Percentiles rank a stretch among this genome's conserved stretches.
Evolutionary conservation across 179 eudicot species (phyloP).

Genomic region (Camellia oleifera): DNA sequence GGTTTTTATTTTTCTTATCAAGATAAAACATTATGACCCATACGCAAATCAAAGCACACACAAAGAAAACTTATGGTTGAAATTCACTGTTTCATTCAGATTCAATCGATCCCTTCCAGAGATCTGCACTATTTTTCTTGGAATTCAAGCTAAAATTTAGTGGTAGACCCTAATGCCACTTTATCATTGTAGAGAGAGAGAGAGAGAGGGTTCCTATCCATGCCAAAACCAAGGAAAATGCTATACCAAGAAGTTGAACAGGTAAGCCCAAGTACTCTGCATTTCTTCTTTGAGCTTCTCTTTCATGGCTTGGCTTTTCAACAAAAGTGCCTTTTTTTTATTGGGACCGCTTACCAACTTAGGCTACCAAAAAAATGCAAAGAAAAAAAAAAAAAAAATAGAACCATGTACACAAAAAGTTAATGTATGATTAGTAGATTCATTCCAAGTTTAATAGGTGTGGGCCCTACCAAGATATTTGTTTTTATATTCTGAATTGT

Average conservation of each 20-base stretch:
- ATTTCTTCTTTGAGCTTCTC: neutral
- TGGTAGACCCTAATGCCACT: neutral
- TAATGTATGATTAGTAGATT: too few species aligned
- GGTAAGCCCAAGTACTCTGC: neutral
- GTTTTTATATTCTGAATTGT: too few species aligned
- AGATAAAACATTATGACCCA: neutral
- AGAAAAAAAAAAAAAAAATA: too few species aligned
- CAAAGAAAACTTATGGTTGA: neutral
- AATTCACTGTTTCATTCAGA: conserved; percentile 6
- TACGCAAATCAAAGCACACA: neutral
- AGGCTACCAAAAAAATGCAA: neutral
- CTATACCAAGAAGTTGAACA: neutral
- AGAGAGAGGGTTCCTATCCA: neutral
- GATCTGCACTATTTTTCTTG: neutral
- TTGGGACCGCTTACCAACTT: neutral
- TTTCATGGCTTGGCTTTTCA: neutral
- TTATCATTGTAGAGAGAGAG: conserved; percentile 6
- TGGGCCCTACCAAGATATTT: too few species aligned
- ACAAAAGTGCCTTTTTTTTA: neutral
- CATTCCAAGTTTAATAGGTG: too few species aligned
- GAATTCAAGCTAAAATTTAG: conserved; percentile 10
- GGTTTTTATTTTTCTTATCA: neutral
- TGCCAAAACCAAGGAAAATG: neutral
- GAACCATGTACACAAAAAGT: too few species aligned
- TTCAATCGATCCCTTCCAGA: too few species aligned